phyloP scores from a whole-genome alignment of 768 basidiomycete species.

The Suillus paluster region DNA sequence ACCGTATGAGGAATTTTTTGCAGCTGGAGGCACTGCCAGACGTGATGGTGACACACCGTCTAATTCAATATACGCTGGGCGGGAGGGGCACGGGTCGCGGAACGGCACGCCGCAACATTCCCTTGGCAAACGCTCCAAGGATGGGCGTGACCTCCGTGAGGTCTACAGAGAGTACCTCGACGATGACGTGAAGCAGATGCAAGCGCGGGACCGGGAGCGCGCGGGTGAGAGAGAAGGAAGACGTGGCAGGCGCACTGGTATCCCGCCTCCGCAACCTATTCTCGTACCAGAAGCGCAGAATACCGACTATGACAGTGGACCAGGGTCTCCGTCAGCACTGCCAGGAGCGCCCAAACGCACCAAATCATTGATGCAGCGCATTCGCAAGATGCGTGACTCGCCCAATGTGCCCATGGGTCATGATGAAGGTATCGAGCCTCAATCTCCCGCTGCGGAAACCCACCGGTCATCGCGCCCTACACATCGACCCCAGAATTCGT shows the following conservation, averaged over 20 bases:
- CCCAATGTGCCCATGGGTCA: constrained; percentile 78
- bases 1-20: constrained; percentile 88
- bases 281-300: constrained; percentile 62
- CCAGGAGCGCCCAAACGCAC: constrained; percentile 66
- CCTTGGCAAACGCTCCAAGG: constrained; percentile 46
- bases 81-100: constrained; percentile 48
- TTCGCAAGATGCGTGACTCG: constrained; percentile 85
- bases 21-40: constrained; percentile 64
- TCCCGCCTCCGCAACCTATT: constrained; percentile 86
- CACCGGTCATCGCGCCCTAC: constrained; percentile 52
- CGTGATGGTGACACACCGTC: constrained; percentile 61
- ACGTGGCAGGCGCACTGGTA: constrained; percentile 50
- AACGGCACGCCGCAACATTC: constrained; percentile 41
- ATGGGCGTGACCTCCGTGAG: constrained; percentile 54
- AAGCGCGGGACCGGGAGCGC: constrained; percentile 39
- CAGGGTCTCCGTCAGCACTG: constrained; percentile 50
- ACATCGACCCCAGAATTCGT: constrained; percentile 74
- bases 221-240: constrained; percentile 36
- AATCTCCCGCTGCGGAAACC: constrained; percentile 48
- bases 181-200: constrained; percentile 36
- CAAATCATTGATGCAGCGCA: constrained; percentile 86
- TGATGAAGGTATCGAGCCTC: constrained; percentile 44
- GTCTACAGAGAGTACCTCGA: constrained; percentile 49
- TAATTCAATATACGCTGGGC: constrained; percentile 72
- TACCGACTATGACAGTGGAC: constrained; percentile 38